Evolutionary conservation across 139 green algal genomes (phyloP).

Genomic region (Auxenochlorella pyrenoidosa): DNA sequence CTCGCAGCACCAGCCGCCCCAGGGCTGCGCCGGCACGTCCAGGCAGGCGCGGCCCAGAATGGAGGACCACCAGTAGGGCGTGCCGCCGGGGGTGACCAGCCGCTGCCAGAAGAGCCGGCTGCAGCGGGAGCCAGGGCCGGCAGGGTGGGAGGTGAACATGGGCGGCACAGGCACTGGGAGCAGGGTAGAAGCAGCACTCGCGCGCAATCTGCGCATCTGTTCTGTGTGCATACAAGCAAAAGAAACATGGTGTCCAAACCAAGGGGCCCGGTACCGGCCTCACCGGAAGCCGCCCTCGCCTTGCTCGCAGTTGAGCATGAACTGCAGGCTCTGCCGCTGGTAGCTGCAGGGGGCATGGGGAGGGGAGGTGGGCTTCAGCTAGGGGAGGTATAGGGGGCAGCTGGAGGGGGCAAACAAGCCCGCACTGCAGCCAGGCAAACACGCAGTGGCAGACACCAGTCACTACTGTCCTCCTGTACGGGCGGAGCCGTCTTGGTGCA

Average conservation of each 20-base stretch:
- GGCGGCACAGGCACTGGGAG: too few species aligned
- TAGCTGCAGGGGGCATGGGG: slow-evolving; percentile 56
- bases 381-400: not conserved
- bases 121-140: not conserved
- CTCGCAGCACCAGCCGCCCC: slow-evolving; percentile 58
- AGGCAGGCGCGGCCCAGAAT: slow-evolving; percentile 41
- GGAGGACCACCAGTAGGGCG: slow-evolving; percentile 44
- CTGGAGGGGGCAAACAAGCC: too few species aligned
- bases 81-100: slow-evolving; percentile 11
- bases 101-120: slow-evolving; percentile 38
- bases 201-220: too few species aligned
- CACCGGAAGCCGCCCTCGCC: slow-evolving; percentile 44
- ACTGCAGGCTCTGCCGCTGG: slow-evolving; percentile 76
- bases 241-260: too few species aligned
- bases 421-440: too few species aligned
- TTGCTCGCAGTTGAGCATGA: slow-evolving; percentile 72
- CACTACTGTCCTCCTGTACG: too few species aligned
- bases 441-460: too few species aligned
- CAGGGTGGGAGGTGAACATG: not conserved
- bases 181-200: too few species aligned
- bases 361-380: too few species aligned
- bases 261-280: too few species aligned
- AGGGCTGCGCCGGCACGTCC: slow-evolving; percentile 47
- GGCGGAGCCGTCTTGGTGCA: too few species aligned
- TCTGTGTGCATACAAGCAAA: too few species aligned